phyloP scores from a whole-genome alignment of 768 basidiomycete species.

The Macrocybe gigantea region DNA sequence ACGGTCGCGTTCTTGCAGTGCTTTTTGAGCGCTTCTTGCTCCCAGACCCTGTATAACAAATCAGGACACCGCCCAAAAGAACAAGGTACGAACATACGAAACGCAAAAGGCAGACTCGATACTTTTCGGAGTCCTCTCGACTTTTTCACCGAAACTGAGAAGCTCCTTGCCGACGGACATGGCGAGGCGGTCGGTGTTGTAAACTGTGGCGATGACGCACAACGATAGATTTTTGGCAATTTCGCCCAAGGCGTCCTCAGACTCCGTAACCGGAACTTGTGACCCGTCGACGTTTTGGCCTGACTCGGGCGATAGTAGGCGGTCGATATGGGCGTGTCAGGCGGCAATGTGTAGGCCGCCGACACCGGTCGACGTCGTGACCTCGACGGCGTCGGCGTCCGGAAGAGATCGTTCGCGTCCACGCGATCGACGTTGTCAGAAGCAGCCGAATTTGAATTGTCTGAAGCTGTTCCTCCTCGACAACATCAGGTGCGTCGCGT shows the following conservation, averaged over 20 bases:
- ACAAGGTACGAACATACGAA: not conserved
- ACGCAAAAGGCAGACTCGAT: not conserved
- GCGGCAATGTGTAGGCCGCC: too few relatives aligned
- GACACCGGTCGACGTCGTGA: too few relatives aligned
- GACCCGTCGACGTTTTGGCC: not conserved
- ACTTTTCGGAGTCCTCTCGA: not conserved
- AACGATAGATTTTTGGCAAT: conserved; percentile 16
- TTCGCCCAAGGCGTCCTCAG: conserved; percentile 21
- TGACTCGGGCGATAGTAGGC: too few relatives aligned
- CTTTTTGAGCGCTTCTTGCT: conserved; percentile 30
- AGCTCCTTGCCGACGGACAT: too few relatives aligned
- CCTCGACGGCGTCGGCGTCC: too few relatives aligned
- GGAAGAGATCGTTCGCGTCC: too few relatives aligned
- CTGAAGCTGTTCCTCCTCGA: too few relatives aligned
- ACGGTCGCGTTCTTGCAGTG: conserved; percentile 45
- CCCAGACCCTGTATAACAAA: conserved; percentile 10
- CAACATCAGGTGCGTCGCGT: too few relatives aligned
- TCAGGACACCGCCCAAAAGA: conserved; percentile 2
- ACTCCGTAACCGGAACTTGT: conserved; percentile 17
- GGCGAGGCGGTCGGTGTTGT: conserved; percentile 2
- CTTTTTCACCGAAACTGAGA: conserved; percentile 8
- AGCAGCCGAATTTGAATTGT: too few relatives aligned
- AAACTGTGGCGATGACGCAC: conserved; percentile 22
- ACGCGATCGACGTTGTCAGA: too few relatives aligned
- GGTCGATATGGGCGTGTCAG: too few relatives aligned